Evolutionary conservation across 78 protist species (phyloP).

Genomic region (Planoprotostelium fungivorum): DNA sequence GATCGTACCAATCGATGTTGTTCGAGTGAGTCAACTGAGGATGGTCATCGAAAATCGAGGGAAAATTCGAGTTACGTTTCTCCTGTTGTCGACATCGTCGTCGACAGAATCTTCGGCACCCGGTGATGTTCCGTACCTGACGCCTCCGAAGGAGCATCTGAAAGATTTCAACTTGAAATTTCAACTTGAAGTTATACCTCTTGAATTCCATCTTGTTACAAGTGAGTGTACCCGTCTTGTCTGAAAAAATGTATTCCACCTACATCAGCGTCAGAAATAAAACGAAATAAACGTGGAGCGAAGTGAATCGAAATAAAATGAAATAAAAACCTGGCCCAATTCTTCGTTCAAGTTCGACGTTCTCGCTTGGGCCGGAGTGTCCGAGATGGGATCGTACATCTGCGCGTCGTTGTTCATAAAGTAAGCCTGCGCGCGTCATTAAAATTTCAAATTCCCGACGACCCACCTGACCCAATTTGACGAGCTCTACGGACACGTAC

Average conservation of each 20-base stretch:
- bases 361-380: conserved; percentile 66
- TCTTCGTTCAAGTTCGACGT: conserved; percentile 86
- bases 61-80: not conserved
- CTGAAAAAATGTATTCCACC: conserved; percentile 53
- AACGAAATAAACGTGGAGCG: not conserved
- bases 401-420: conserved; percentile 50
- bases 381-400: conserved; percentile 68
- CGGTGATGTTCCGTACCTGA: not conserved
- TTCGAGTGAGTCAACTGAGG: not conserved
- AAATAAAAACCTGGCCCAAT: conserved; percentile 67
- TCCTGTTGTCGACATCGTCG: not conserved
- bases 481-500: conserved; percentile 88
- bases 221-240: conserved; percentile 95
- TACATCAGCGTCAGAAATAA: not conserved
- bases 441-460: not conserved
- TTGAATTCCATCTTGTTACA: conserved; percentile 67
- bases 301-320: not conserved
- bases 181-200: not conserved
- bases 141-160: not conserved
- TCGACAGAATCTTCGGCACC: not conserved
- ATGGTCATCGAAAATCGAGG: not conserved
- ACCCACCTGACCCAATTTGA: conserved; percentile 46
- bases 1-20: not conserved
- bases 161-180: too few relatives aligned
- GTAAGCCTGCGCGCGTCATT: conserved; percentile 28